A percentile compares a stretch with the other conserved stretches of the same genome.
These are phyloP conservation scores for Pichia eremophila DNA, from an alignment of 805 yeast species.

Conservation along the genomic window DNA sequence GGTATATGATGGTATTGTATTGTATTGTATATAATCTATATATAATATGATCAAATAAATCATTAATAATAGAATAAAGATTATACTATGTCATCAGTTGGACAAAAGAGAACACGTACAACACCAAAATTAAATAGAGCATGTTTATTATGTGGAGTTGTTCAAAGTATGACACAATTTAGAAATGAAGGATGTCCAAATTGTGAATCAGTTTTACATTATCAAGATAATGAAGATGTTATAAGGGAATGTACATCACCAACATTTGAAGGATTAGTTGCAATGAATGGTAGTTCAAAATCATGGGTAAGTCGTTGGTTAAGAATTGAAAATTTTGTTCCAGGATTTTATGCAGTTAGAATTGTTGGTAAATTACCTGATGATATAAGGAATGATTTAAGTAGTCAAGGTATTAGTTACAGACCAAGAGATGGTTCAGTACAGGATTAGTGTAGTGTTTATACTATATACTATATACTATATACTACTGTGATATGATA, in stretches of 20 bases:
- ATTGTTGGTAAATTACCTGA: conserved; percentile 87
- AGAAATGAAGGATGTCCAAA: conserved; percentile 89
- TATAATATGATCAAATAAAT: no score
- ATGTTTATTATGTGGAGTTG: conserved; percentile 93
- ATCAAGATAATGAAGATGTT: conserved; percentile 66
- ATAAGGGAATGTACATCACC: conserved; percentile 93
- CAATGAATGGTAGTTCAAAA: conserved; percentile 70
- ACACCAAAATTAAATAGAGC: conserved; percentile 75
- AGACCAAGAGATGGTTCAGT: conserved; percentile 92
- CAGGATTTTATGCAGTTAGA: conserved; percentile 90
- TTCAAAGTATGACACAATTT: conserved; percentile 70
- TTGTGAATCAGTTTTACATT: conserved; percentile 82
- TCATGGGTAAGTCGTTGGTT: conserved; percentile 98
- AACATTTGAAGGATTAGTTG: conserved; percentile 89
- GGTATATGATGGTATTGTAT: no score
- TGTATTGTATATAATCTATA: no score
- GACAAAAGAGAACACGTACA: conserved; percentile 24
- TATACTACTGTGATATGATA: no score
- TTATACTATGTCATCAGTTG: conserved; percentile 8
- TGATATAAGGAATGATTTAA: conserved; percentile 67
- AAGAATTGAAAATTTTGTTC: conserved; percentile 76
- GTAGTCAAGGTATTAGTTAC: conserved; percentile 67
- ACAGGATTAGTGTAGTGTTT: conserved; percentile 14
- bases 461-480: no score
- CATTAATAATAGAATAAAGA: no score